These are phyloP conservation scores for Trichoderma koningiopsis DNA, from an alignment of 2,329 filamentous ascomycete species.

Conservation along the genomic window DNA sequence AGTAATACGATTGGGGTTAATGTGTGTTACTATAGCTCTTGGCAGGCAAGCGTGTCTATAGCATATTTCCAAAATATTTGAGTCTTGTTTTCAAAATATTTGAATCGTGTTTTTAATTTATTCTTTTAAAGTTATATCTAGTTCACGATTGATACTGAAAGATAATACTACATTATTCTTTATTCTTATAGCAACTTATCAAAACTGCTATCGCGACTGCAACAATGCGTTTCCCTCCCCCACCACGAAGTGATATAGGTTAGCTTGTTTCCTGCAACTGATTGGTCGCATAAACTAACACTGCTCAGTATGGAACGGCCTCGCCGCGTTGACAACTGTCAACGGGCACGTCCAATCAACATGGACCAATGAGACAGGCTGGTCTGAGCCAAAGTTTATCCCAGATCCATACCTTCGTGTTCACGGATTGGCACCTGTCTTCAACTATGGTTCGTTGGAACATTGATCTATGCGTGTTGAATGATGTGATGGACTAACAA, in stretches of 20 bases:
- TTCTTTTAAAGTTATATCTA: neutral
- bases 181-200: neutral
- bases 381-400: conserved; percentile 19
- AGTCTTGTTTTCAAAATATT: no score
- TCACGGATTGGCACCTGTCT: conserved; percentile 21
- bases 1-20: neutral
- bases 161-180: neutral
- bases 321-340: neutral
- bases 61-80: neutral
- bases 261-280: neutral
- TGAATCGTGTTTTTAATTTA: neutral
- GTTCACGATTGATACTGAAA: neutral
- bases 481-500: neutral
- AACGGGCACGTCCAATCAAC: conserved; percentile 17
- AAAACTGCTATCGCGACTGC: neutral
- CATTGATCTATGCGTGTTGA: neutral
- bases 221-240: neutral
- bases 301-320: neutral
- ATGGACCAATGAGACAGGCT: conserved; percentile 10
- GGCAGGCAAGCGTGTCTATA: neutral
- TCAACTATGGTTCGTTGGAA: conserved; percentile 17
- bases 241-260: neutral
- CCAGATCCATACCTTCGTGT: conserved; percentile 14
- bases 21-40: neutral
- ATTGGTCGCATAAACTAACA: neutral